phyloP scores from a whole-genome alignment of 176 grass and related monocot genomes.

The Tuctoria greenei region DNA sequence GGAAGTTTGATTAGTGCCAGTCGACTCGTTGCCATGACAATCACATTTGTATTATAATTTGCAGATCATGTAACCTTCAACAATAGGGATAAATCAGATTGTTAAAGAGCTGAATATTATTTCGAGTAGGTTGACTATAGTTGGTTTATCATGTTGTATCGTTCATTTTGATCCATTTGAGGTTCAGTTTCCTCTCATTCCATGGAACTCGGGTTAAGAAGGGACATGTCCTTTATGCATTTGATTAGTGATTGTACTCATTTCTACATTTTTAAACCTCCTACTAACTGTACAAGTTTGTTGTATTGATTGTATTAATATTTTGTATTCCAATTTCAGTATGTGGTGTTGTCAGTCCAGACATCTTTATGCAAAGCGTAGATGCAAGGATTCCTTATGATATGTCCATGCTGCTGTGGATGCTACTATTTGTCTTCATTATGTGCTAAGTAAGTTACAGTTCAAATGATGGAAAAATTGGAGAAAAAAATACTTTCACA shows the following conservation, averaged over 20 bases:
- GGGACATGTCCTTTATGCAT: neutral
- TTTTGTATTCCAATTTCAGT: neutral
- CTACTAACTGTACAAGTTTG: neutral
- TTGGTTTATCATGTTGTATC: neutral
- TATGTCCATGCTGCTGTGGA: too few relatives aligned
- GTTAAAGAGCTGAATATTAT: neutral
- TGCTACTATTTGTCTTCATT: too few relatives aligned
- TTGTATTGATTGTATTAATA: neutral
- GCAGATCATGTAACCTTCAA: neutral
- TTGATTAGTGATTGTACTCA: neutral
- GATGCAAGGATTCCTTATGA: neutral
- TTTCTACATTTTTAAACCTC: neutral
- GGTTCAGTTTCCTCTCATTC: neutral
- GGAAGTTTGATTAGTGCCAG: neutral
- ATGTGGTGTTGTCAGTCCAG: neutral
- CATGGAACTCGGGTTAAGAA: neutral
- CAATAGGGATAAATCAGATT: neutral
- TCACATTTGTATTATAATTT: neutral
- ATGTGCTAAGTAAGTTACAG: too few relatives aligned
- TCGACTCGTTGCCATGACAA: neutral
- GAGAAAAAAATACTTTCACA: too few relatives aligned
- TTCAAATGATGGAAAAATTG: too few relatives aligned
- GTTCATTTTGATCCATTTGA: constrained; percentile 1
- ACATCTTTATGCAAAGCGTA: neutral
- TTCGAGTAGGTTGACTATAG: neutral